phyloP scores from a whole-genome alignment of 495 filamentous ascomycete species.

The Lophium mytilinum region DNA sequence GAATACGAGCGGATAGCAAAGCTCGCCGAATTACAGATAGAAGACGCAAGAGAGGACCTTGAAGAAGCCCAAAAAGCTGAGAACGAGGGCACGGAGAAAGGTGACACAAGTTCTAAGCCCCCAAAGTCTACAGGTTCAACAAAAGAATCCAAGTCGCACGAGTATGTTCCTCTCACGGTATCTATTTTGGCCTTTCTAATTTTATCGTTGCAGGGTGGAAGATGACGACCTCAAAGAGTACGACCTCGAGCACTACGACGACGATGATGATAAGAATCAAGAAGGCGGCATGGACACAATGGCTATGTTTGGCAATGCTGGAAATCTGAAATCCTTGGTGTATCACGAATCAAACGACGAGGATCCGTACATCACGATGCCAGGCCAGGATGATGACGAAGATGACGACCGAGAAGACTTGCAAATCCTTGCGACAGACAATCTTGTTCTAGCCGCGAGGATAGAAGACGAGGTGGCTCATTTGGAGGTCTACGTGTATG shows the following conservation, averaged over 20 bases:
- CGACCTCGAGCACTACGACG: slow-evolving; percentile 89
- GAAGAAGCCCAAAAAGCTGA: slow-evolving; percentile 52
- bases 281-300: slow-evolving; percentile 55
- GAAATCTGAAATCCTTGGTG: slow-evolving; percentile 77
- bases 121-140: background rate
- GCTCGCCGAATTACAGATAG: slow-evolving; percentile 82
- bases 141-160: slow-evolving; percentile 2
- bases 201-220: slow-evolving; percentile 39
- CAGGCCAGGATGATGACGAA: slow-evolving; percentile 60
- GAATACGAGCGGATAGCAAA: slow-evolving; percentile 86
- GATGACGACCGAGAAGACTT: slow-evolving; percentile 90
- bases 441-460: slow-evolving; percentile 82
- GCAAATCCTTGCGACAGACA: slow-evolving; percentile 87
- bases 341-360: slow-evolving; percentile 89
- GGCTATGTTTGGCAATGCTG: slow-evolving; percentile 69
- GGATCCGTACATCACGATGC: slow-evolving; percentile 91
- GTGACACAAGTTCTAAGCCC: slow-evolving; percentile 13
- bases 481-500: slow-evolving; percentile 95
- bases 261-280: slow-evolving; percentile 57
- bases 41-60: slow-evolving; percentile 83
- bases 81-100: slow-evolving; percentile 24
- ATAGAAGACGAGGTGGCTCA: slow-evolving; percentile 95
- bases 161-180: slow-evolving; percentile 7
- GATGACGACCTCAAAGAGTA: slow-evolving; percentile 93
- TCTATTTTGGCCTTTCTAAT: background rate